A percentile compares a stretch with the other conserved stretches of the same genome.
phyloP scores from a whole-genome alignment of 2,329 filamentous ascomycete species.

The Mollisiaceae sp. region DNA sequence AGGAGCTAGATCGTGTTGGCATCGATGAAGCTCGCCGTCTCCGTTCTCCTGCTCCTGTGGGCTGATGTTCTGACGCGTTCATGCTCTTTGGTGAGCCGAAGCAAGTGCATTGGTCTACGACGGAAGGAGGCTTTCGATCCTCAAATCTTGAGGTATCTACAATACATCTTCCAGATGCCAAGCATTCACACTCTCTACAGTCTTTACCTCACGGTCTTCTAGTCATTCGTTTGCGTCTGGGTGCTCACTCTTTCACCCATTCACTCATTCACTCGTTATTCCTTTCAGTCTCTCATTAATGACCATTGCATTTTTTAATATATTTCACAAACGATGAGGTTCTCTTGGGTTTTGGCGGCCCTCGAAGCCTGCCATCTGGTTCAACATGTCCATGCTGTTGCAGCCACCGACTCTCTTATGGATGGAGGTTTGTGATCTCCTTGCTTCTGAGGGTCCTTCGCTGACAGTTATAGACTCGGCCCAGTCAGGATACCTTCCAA shows the following conservation, averaged over 20 bases:
- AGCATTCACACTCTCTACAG: conserved; percentile 16
- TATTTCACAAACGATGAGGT: conserved; percentile 18
- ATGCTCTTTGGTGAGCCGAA: background rate
- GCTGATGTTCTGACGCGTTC: conserved; percentile 9
- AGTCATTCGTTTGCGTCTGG: conserved; percentile 7
- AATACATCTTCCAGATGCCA: background rate
- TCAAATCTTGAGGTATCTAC: conserved; percentile 11
- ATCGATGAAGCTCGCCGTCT: conserved; percentile 4
- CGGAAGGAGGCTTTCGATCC: background rate
- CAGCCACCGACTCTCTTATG: conserved; percentile 22
- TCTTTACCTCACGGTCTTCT: conserved; percentile 10
- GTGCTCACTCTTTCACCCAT: background rate
- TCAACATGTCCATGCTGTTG: conserved; percentile 14
- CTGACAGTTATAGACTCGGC: conserved; percentile 18
- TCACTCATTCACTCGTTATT: background rate
- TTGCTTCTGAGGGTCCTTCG: background rate
- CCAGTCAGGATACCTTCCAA: conserved; percentile 26
- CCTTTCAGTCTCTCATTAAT: conserved; percentile 13
- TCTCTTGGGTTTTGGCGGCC: conserved; percentile 17
- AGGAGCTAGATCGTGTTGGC: background rate
- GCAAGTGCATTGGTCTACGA: background rate
- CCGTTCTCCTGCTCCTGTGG: conserved; percentile 3
- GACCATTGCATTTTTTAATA: conserved; percentile 2
- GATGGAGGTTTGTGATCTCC: conserved; percentile 18
- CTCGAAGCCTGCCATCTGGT: conserved; percentile 17